Evolutionary conservation across 2,329 filamentous ascomycete species (phyloP).

Genomic region (Davidsoniella virescens): DNA sequence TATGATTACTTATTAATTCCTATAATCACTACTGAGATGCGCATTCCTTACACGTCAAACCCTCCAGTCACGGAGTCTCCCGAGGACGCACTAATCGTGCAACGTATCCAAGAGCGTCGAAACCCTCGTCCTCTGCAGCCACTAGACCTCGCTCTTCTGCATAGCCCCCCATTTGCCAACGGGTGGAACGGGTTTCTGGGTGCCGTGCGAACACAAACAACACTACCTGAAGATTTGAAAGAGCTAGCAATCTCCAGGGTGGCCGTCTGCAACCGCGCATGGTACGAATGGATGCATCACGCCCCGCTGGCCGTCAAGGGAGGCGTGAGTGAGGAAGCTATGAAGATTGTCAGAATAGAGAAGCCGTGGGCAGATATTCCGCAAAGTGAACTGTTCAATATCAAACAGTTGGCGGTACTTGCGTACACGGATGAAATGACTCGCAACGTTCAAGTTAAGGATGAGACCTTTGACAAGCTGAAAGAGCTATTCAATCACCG

Average conservation of each 20-base stretch:
- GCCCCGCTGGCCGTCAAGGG: constrained; percentile 47
- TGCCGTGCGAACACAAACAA: constrained; percentile 39
- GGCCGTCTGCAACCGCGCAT: constrained; percentile 62
- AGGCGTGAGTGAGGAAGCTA: constrained; percentile 36
- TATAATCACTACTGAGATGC: constrained; percentile 31
- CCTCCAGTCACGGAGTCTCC: constrained; percentile 28
- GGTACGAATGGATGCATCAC: constrained; percentile 76
- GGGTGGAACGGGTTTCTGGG: constrained; percentile 60
- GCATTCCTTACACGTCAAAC: constrained; percentile 47
- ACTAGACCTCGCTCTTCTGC: constrained; percentile 61
- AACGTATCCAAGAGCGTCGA: constrained; percentile 48
- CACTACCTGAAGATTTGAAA: constrained; percentile 38
- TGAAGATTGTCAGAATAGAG: constrained; percentile 28
- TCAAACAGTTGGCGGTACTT: constrained; percentile 51
- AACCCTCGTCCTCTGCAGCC: constrained; percentile 53
- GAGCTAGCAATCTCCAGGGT: constrained; percentile 72
- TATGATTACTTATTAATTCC: background rate
- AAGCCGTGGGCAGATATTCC: constrained; percentile 17
- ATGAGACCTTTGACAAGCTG: constrained; percentile 50
- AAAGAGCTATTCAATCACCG: constrained; percentile 46
- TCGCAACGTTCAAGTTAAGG: constrained; percentile 48
- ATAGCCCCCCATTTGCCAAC: constrained; percentile 57
- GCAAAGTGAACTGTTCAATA: constrained; percentile 28
- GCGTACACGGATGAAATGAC: constrained; percentile 77
- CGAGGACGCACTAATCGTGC: constrained; percentile 40